Percentiles rank a stretch among this genome's conserved stretches.
These are phyloP conservation scores for Populus trichocarpa DNA, from an alignment of 441 rosid species.

Conservation along the genomic window DNA sequence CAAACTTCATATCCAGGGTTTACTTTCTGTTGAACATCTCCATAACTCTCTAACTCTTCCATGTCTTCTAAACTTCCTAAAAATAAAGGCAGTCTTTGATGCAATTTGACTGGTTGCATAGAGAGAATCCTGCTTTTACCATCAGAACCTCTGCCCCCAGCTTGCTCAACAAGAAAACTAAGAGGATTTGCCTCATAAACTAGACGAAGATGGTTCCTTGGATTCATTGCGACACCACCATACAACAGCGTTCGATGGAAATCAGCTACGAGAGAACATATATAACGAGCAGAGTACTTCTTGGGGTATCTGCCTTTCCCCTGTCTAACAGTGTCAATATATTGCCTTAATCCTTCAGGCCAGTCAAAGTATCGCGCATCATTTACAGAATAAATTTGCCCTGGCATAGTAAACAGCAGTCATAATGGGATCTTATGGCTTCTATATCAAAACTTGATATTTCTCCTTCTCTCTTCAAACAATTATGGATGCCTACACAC, in stretches of 20 bases:
- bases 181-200: conserved; percentile 94
- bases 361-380: conserved; percentile 94
- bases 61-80: conserved; percentile 81
- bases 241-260: conserved; percentile 82
- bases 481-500: background rate
- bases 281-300: conserved; percentile 90
- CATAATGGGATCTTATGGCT: conserved; percentile 4
- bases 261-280: conserved; percentile 93
- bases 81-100: conserved; percentile 87
- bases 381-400: conserved; percentile 91
- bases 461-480: background rate
- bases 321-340: conserved; percentile 80
- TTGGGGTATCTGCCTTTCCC: conserved; percentile 87
- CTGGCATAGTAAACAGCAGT: conserved; percentile 38
- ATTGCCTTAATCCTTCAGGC: conserved; percentile 81
- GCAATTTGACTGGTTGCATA: conserved; percentile 79
- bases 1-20: conserved; percentile 98
- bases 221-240: conserved; percentile 94
- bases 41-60: conserved; percentile 74
- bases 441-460: background rate
- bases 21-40: conserved; percentile 81
- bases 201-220: conserved; percentile 87
- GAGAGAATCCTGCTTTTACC: conserved; percentile 75
- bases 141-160: conserved; percentile 87
- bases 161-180: conserved; percentile 83